Evolutionary conservation across 306 rosid genomes (phyloP).

Genomic region (Casuarina cunninghamiana): DNA sequence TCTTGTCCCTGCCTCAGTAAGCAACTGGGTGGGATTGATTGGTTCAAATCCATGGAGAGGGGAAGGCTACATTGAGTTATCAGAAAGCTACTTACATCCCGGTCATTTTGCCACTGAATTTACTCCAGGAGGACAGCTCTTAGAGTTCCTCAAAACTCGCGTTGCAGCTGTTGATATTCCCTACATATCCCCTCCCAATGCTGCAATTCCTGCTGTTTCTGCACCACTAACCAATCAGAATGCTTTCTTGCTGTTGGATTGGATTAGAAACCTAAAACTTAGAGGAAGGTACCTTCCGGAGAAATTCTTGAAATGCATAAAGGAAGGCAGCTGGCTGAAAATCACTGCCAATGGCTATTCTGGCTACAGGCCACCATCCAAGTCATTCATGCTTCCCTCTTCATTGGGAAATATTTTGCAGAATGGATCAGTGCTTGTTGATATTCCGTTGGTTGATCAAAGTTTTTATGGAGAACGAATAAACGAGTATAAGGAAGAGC

Average conservation of each 20-base stretch:
- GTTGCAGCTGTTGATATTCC: conserved; percentile 63
- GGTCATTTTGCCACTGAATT: conserved; percentile 34
- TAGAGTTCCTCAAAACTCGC: conserved; percentile 41
- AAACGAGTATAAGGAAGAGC: conserved; percentile 49
- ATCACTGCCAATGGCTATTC: conserved; percentile 40
- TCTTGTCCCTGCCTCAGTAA: conserved; percentile 62
- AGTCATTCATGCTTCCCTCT: conserved; percentile 53
- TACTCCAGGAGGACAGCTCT: conserved; percentile 15
- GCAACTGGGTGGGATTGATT: conserved; percentile 67
- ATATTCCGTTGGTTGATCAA: conserved; percentile 65
- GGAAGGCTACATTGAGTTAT: conserved; percentile 54
- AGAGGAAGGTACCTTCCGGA: conserved; percentile 20
- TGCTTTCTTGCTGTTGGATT: conserved; percentile 57
- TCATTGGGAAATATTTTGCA: conserved; percentile 54
- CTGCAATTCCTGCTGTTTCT: conserved; percentile 42
- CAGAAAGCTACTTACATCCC: conserved; percentile 41
- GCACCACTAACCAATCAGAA: conserved; percentile 57
- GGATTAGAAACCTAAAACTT: conserved; percentile 45
- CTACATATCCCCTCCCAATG: conserved; percentile 52
- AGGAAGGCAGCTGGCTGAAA: conserved; percentile 67
- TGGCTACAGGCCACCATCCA: conserved; percentile 51
- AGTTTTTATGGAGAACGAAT: conserved; percentile 49
- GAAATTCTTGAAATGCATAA: conserved; percentile 49
- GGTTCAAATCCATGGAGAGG: conserved; percentile 62
- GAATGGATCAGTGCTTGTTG: conserved; percentile 54